A percentile compares a stretch with the other conserved stretches of the same genome.
Evolutionary conservation across 768 basidiomycete species (phyloP).

Genomic region (Gymnopilus junonius): DNA sequence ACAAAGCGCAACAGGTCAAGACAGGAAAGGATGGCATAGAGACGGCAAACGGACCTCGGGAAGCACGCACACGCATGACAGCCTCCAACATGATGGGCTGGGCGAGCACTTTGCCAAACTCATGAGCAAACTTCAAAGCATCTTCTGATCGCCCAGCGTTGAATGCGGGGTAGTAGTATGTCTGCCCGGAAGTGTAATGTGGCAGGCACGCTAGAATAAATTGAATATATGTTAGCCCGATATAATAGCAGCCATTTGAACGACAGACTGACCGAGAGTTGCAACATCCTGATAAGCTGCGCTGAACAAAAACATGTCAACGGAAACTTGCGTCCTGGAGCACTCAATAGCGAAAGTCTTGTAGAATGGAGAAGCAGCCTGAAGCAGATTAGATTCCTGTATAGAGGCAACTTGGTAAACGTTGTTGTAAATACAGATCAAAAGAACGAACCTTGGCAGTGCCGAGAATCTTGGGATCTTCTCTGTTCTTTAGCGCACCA

Average conservation of each 20-base stretch:
- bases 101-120: constrained; percentile 91
- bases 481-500: constrained; percentile 93
- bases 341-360: constrained; percentile 99
- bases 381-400: constrained; percentile 89
- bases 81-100: constrained; percentile 97
- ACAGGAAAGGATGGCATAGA: background rate
- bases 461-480: constrained; percentile 95
- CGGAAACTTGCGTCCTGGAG: constrained; percentile 94
- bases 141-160: constrained; percentile 94
- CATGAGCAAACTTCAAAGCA: constrained; percentile 97
- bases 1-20: constrained; percentile 1
- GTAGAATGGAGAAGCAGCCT: constrained; percentile 95
- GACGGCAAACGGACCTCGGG: constrained; percentile 65
- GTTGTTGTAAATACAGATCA: background rate
- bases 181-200: constrained; percentile 97
- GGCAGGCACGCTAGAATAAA: constrained; percentile 75
- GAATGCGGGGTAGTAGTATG: constrained; percentile 98
- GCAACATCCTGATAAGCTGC: constrained; percentile 95
- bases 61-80: constrained; percentile 98
- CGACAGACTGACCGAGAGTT: constrained; percentile 65
- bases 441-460: constrained; percentile 74
- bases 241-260: background rate
- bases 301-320: constrained; percentile 99
- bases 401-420: background rate
- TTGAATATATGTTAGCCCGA: background rate